These are phyloP conservation scores for Fraxinus albicans DNA, from an alignment of 305 asterid species.

Conservation along the genomic window DNA sequence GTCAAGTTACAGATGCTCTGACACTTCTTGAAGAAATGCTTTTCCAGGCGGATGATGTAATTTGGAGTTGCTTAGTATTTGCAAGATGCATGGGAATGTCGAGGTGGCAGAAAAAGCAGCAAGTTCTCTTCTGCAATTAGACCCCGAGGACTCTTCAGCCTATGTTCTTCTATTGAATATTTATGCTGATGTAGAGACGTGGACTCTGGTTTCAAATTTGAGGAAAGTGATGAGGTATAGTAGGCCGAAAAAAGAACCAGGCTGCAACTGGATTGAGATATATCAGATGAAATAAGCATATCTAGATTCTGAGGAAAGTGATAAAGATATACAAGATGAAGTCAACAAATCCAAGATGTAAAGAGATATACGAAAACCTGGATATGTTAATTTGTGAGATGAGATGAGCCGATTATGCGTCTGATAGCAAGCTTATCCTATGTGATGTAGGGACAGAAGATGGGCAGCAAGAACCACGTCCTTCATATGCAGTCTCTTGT, in stretches of 20 bases:
- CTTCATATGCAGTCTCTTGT: conserved; percentile 13
- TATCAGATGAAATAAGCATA: not conserved
- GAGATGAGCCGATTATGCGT: conserved; percentile 39
- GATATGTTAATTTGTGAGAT: conserved; percentile 52
- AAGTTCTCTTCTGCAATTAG: conserved; percentile 49
- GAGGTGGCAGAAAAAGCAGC: conserved; percentile 89
- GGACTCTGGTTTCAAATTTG: conserved; percentile 71
- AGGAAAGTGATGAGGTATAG: conserved; percentile 66
- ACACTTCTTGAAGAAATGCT: conserved; percentile 80
- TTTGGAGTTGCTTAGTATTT: conserved; percentile 85
- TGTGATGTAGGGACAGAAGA: conserved; percentile 23
- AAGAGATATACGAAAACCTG: conserved; percentile 56
- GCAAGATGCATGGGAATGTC: conserved; percentile 74
- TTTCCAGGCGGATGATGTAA: conserved; percentile 76
- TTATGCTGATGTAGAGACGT: conserved; percentile 86
- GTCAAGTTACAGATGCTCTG: conserved; percentile 55
- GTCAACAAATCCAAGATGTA: conserved; percentile 49
- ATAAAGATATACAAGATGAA: conserved; percentile 47
- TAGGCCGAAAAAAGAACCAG: conserved; percentile 78
- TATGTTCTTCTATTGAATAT: conserved; percentile 65
- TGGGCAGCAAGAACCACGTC: conserved; percentile 23
- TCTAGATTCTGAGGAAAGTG: conserved; percentile 42
- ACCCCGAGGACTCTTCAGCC: conserved; percentile 75
- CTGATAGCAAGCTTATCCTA: conserved; percentile 17
- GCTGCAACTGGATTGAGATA: conserved; percentile 88